Conservation (phyloP, 2,329 filamentous ascomycete genomes). For the Ceratocystis smalleyi region DNA sequence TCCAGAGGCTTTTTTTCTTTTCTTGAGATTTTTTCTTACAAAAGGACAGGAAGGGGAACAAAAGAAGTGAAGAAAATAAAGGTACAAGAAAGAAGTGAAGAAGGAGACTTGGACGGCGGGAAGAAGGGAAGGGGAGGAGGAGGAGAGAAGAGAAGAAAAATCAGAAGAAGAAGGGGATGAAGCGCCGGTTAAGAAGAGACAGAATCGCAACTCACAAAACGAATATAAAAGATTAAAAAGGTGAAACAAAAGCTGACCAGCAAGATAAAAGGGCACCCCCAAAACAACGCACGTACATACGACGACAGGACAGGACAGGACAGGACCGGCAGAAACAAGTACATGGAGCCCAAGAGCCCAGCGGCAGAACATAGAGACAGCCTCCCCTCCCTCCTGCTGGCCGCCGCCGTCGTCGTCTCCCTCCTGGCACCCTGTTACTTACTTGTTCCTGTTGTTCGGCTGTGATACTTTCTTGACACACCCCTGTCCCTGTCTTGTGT, state of each 20-base stretch:
- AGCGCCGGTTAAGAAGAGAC: not conserved
- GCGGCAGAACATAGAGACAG: not conserved
- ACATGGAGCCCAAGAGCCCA: not conserved
- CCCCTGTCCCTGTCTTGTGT: too few species aligned
- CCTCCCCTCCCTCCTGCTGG: too few species aligned
- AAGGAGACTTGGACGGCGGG: not conserved
- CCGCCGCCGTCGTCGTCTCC: too few species aligned
- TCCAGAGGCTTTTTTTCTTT: slow-evolving; percentile 1
- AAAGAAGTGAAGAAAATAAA: slow-evolving; percentile 8
- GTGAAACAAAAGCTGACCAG: not conserved
- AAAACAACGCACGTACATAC: not conserved
- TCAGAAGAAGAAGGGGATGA: not conserved
- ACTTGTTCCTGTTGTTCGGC: too few species aligned
- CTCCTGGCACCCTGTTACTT: too few species aligned
- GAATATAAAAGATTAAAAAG: not conserved
- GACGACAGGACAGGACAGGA: not conserved
- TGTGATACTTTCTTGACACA: too few species aligned
- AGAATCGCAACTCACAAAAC: too few species aligned
- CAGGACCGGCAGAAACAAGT: not conserved
- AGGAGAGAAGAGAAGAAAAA: slow-evolving; percentile 7
- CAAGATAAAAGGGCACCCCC: not conserved
- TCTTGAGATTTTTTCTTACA: too few species aligned
- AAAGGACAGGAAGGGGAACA: slow-evolving; percentile 2
- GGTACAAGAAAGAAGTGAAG: slow-evolving; percentile 6
- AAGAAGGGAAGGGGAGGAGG: slow-evolving; percentile 1